Evolutionary conservation across 2,329 filamentous ascomycete genomes (phyloP).

Genomic region (Diplodia sapinea): DNA sequence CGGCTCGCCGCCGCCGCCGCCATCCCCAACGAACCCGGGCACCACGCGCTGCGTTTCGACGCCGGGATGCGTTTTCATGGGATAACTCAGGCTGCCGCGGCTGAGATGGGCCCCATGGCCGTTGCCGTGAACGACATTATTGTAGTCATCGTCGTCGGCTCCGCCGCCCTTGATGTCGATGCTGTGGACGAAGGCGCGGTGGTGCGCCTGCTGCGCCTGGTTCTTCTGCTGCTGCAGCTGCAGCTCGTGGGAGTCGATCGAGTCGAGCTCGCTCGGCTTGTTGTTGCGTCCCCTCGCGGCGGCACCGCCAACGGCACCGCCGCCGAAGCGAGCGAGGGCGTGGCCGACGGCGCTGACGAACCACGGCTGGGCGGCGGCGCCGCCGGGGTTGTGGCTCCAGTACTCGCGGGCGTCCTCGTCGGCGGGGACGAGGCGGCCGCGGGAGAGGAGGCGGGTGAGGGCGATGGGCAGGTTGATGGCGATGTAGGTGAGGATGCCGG

Average conservation of each 20-base stretch:
- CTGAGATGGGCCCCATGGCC: not conserved
- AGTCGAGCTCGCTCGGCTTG: conserved; percentile 20
- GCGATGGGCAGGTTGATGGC: conserved; percentile 74
- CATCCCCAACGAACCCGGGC: too few relatives aligned
- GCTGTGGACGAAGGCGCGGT: not conserved
- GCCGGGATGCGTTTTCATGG: not conserved
- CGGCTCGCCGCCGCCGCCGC: not conserved
- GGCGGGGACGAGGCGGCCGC: conserved; percentile 73
- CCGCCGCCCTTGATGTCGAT: conserved; percentile 8
- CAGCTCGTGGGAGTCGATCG: conserved; percentile 8
- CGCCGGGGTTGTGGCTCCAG: conserved; percentile 72
- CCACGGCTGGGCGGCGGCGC: conserved; percentile 45
- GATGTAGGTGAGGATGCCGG: conserved; percentile 76
- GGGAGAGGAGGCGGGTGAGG: conserved; percentile 67
- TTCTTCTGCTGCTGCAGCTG: not conserved
- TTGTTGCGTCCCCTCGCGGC: not conserved
- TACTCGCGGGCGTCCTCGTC: conserved; percentile 78
- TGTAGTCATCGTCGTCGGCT: not conserved
- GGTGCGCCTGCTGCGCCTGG: not conserved
- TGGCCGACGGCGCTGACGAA: conserved; percentile 38
- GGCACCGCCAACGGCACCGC: too few relatives aligned
- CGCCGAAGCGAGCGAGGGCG: conserved; percentile 69
- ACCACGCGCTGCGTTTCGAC: not conserved
- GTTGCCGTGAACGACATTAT: not conserved
- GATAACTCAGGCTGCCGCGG: not conserved